Conservation (phyloP, 2,329 filamentous ascomycete genomes). For the Neofusicoccum parvum region DNA sequence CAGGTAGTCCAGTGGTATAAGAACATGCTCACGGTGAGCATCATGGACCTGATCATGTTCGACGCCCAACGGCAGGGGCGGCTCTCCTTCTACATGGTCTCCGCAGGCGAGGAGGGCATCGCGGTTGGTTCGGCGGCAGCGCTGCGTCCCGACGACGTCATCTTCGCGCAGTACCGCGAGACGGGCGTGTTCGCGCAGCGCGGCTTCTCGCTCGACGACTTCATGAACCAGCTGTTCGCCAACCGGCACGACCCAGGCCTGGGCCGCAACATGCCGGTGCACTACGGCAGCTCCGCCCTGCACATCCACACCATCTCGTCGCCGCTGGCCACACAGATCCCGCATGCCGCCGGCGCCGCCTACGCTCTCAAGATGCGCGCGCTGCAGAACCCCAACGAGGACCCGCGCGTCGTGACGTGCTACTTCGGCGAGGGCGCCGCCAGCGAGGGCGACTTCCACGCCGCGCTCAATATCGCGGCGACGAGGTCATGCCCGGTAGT, state of each 20-base stretch:
- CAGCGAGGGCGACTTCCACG: constrained; percentile 89
- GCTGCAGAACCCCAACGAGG: constrained; percentile 65
- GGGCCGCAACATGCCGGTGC: constrained; percentile 95
- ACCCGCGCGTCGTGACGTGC: constrained; percentile 68
- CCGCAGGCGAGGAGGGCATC: constrained; percentile 91
- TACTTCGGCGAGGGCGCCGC: constrained; percentile 93
- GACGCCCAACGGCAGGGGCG: constrained; percentile 95
- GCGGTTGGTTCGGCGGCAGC: constrained; percentile 86
- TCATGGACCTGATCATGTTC: constrained; percentile 98
- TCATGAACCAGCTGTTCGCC: constrained; percentile 94
- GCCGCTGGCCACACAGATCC: constrained; percentile 83
- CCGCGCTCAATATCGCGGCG: constrained; percentile 86
- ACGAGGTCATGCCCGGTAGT: constrained; percentile 84
- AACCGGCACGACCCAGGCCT: constrained; percentile 78
- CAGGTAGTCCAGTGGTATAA: constrained; percentile 64
- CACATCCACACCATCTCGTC: constrained; percentile 92
- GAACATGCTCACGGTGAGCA: constrained; percentile 70
- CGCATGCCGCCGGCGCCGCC: constrained; percentile 82
- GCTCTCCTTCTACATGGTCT: constrained; percentile 95
- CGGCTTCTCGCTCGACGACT: constrained; percentile 82
- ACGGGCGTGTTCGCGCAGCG: constrained; percentile 88
- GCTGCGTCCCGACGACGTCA: constrained; percentile 78
- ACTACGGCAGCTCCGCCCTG: constrained; percentile 83
- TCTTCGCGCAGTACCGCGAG: constrained; percentile 95
- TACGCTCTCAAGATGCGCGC: constrained; percentile 85